A percentile compares a stretch with the other conserved stretches of the same genome.
phyloP scores from a whole-genome alignment of 2,329 filamentous ascomycete genomes.

The Alternaria sp. region DNA sequence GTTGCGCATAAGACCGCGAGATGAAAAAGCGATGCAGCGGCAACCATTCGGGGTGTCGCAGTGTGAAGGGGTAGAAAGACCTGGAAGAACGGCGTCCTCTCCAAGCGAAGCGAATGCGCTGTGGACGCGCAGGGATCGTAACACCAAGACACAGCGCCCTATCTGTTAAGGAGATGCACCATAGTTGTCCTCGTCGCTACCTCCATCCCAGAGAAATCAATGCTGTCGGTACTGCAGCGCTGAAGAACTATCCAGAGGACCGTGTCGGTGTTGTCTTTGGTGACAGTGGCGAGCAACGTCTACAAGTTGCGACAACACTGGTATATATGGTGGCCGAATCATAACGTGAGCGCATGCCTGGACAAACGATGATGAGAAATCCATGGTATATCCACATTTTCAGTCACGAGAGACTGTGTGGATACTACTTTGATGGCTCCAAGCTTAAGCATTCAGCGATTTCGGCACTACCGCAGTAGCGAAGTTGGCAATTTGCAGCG shows the following conservation, averaged over 20 bases:
- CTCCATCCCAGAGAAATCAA: conserved; percentile 35
- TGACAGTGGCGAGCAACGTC: conserved; percentile 18
- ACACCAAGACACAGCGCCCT: background rate
- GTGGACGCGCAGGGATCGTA: background rate
- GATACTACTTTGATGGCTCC: background rate
- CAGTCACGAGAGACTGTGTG: background rate
- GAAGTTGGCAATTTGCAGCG: background rate
- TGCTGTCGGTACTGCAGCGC: conserved; percentile 39
- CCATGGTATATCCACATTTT: background rate
- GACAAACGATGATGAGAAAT: background rate
- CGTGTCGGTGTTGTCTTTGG: conserved; percentile 41
- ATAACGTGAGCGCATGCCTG: background rate
- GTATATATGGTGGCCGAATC: background rate
- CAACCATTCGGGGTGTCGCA: background rate
- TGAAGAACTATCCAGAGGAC: conserved; percentile 23
- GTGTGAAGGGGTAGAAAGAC: background rate
- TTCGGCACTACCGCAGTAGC: background rate
- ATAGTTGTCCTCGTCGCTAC: conserved; percentile 40
- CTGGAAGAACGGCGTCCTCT: background rate
- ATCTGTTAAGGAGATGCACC: conserved; percentile 11
- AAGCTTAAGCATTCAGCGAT: background rate
- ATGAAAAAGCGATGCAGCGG: conserved; percentile 3
- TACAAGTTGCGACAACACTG: background rate
- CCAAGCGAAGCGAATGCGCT: conserved; percentile 5
- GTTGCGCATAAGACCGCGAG: background rate